A percentile compares a stretch with the other conserved stretches of the same genome.
Evolutionary conservation across 2,329 filamentous ascomycete species (phyloP).

Genomic region (Juglanconis juglandina): DNA sequence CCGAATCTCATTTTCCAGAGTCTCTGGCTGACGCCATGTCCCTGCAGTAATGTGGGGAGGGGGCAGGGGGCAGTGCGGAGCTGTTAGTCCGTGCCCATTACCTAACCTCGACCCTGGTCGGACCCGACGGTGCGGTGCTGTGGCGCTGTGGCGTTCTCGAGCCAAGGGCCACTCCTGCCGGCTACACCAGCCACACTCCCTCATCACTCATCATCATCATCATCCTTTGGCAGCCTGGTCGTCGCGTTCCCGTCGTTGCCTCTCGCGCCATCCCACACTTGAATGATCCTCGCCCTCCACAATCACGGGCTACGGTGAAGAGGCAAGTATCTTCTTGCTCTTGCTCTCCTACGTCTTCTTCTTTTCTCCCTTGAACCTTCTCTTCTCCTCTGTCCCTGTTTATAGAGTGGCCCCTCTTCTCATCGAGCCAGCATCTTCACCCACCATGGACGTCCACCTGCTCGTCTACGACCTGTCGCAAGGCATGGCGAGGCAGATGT

Average conservation of each 20-base stretch:
- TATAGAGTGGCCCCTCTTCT: not conserved
- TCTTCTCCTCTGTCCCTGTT: not conserved
- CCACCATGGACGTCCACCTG: slow-evolving; percentile 68
- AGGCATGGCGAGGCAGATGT: slow-evolving; percentile 55
- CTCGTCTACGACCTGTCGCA: slow-evolving; percentile 75
- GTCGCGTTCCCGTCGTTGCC: slow-evolving; percentile 15
- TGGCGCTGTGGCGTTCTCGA: too few species aligned
- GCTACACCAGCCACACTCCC: not conserved
- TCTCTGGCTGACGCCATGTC: too few species aligned
- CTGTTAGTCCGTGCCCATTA: too few species aligned
- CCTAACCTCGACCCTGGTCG: too few species aligned
- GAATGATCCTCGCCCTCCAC: not conserved
- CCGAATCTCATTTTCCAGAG: too few species aligned
- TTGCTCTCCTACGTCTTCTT: not conserved
- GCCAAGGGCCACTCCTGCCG: not conserved
- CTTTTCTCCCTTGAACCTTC: not conserved
- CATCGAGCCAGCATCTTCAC: not conserved
- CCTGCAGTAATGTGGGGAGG: too few species aligned
- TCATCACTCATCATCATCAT: not conserved
- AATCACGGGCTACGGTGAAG: not conserved
- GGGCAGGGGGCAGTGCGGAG: too few species aligned
- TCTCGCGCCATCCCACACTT: not conserved
- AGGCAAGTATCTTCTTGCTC: slow-evolving; percentile 6
- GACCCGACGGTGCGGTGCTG: too few species aligned
- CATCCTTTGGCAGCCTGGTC: slow-evolving; percentile 6